Base-by-base conservation (phyloP, 1,284 basidiomycete genomes). In the Ceraceosorus bombacis region DNA sequence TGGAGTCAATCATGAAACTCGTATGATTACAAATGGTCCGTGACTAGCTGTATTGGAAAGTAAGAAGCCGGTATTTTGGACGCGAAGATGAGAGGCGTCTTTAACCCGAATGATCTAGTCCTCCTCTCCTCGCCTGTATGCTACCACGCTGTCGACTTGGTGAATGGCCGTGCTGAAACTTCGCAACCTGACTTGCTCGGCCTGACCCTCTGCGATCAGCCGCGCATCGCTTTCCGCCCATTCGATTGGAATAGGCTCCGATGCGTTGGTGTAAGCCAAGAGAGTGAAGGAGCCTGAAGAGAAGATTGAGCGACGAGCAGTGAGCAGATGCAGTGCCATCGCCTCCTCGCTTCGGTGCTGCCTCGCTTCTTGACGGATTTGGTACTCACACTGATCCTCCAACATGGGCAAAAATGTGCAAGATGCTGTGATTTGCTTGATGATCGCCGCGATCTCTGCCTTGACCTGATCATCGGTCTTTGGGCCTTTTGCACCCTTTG, bases 351-450 rank as follows among this genome's bases (percentile, higher is more conserved):
- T 3, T 48, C 12, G 2, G 15, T 48, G 12, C 40, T 54, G 37
- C 6, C 53, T 13, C 7, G 36, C n/a, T 15, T 54, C 15, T 5
- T n/a, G 6, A 27, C 38, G 6, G 17, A 5, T 36, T 27, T 46
- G 5, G 13, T 4, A 92, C 77, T 87, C 85, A 72, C 92, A 97
- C 39, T 89, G 88, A 78, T 96, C 91, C 69, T 95, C 88, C 54
- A 97, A 88, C 60, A 93, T 88, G 0, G 94, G 94, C 58, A 98
- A 81, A 80, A 96, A 97, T 12, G 94, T 96, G 66, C 93, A 90
- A 70, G 87, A 89, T 53, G 90, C 90, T 49, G 95, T 92, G 75
- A 99, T 98, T 79, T 99, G 95, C 81, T 97, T 95, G 78, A 98
- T 85, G 75, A 98, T 97, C 55, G 90, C 90, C 36, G 94, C 86